A percentile compares a stretch with the other conserved stretches of the same genome.
Evolutionary conservation across 306 rosid species (phyloP).

Genomic region (Acmispon strigosus): DNA sequence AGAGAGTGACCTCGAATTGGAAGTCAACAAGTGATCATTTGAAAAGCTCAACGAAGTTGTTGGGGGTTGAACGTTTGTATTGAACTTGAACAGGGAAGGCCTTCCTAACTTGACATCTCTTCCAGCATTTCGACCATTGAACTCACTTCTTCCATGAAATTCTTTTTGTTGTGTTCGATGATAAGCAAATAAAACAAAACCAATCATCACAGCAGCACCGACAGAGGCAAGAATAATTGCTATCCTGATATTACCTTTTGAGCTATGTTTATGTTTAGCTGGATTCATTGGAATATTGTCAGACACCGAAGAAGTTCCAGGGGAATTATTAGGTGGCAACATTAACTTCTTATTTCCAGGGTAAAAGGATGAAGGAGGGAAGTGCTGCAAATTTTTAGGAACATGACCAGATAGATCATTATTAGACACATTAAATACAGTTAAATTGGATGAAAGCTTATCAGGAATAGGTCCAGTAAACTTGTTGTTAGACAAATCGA

Average conservation of each 20-base stretch:
- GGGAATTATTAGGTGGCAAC: slow-evolving; percentile 30
- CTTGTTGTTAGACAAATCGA: slow-evolving; percentile 76
- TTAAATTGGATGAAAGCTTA: slow-evolving; percentile 63
- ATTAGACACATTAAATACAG: slow-evolving; percentile 68
- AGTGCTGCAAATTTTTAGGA: slow-evolving; percentile 61
- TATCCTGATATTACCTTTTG: slow-evolving; percentile 70
- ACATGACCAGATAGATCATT: slow-evolving; percentile 73
- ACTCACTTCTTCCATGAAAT: slow-evolving; percentile 66
- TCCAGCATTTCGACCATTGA: slow-evolving; percentile 50
- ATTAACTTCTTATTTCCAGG: slow-evolving; percentile 65
- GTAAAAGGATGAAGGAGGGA: slow-evolving; percentile 58
- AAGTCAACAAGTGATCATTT: slow-evolving; percentile 72
- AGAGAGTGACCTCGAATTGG: slow-evolving; percentile 73
- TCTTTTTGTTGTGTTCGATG: slow-evolving; percentile 73
- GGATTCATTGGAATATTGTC: slow-evolving; percentile 17
- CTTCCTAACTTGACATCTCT: slow-evolving; percentile 69
- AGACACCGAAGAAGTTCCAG: slow-evolving; percentile 40
- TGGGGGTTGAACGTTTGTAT: slow-evolving; percentile 54
- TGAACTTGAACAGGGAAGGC: slow-evolving; percentile 80
- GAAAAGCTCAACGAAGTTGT: slow-evolving; percentile 76
- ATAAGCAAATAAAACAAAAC: slow-evolving; percentile 82
- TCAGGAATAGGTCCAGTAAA: slow-evolving; percentile 77
- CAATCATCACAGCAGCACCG: slow-evolving; percentile 87
- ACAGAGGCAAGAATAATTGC: slow-evolving; percentile 90
- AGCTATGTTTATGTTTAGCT: slow-evolving; percentile 28